A percentile compares a stretch with the other conserved stretches of the same genome.
Conservation (phyloP, 2,329 filamentous ascomycete genomes). For the Penicillium occitanis region DNA sequence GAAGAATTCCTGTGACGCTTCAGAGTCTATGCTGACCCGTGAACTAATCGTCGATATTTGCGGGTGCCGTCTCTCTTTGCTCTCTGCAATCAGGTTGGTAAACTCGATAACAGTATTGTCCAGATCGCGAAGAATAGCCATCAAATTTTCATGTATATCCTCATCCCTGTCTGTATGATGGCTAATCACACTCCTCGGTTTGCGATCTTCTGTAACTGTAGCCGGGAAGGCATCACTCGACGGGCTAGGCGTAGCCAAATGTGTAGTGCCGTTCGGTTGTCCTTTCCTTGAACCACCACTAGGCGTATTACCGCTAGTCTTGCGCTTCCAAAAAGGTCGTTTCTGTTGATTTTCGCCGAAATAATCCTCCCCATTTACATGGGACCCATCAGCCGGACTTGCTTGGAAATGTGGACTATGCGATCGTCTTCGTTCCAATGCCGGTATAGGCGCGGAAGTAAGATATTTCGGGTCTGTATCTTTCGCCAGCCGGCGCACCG, state of each 20-base stretch:
- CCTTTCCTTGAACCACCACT: slow-evolving; percentile 43
- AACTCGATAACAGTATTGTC: slow-evolving; percentile 84
- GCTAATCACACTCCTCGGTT: slow-evolving; percentile 34
- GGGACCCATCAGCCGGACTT: slow-evolving; percentile 32
- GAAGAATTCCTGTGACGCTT: slow-evolving; percentile 86
- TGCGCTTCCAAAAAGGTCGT: slow-evolving; percentile 88
- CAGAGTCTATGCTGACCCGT: slow-evolving; percentile 75
- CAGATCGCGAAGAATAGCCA: slow-evolving; percentile 78
- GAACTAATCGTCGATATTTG: slow-evolving; percentile 55
- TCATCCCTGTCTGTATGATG: slow-evolving; percentile 55
- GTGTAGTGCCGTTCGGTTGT: slow-evolving; percentile 52
- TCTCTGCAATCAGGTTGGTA: slow-evolving; percentile 70
- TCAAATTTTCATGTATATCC: slow-evolving; percentile 76
- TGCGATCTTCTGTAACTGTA: slow-evolving; percentile 28
- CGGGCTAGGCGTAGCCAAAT: slow-evolving; percentile 52
- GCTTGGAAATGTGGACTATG: slow-evolving; percentile 34
- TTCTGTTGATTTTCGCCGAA: slow-evolving; percentile 52
- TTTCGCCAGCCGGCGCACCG: slow-evolving; percentile 79
- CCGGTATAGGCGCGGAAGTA: slow-evolving; percentile 22
- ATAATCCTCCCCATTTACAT: slow-evolving; percentile 34
- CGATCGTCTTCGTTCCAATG: slow-evolving; percentile 32
- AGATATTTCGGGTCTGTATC: slow-evolving; percentile 70
- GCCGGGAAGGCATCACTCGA: slow-evolving; percentile 32
- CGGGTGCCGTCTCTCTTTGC: slow-evolving; percentile 70
- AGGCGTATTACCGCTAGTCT: slow-evolving; percentile 59